Evolutionary conservation across 2,329 filamentous ascomycete species (phyloP).

Genomic region (Furcasterigmium sp.): DNA sequence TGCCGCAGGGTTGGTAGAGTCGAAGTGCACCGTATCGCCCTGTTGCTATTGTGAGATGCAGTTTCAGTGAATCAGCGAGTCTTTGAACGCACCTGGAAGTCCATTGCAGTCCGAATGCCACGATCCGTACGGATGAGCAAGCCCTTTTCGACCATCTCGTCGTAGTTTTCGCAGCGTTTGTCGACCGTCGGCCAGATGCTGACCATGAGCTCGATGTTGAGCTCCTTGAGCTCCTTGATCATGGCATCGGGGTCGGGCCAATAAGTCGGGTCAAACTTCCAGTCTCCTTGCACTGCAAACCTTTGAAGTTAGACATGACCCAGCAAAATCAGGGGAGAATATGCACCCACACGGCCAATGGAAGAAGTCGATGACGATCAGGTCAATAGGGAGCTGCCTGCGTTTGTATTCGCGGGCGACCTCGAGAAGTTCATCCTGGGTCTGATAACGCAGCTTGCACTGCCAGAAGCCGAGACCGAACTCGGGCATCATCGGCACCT

Average conservation of each 20-base stretch:
- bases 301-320: too few species aligned
- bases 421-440: conserved; percentile 55
- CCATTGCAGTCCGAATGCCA: conserved; percentile 52
- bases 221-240: conserved; percentile 52
- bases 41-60: too few species aligned
- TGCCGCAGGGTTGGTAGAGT: conserved; percentile 57
- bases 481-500: conserved; percentile 61
- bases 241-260: conserved; percentile 64
- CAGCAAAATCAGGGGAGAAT: too few species aligned
- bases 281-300: conserved; percentile 63
- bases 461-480: conserved; percentile 66
- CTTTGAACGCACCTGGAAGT: too few species aligned
- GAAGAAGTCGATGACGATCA: conserved; percentile 66
- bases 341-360: too few species aligned
- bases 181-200: conserved; percentile 59
- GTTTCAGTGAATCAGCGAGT: too few species aligned
- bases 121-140: conserved; percentile 56
- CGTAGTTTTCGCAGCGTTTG: conserved; percentile 23
- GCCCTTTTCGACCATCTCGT: conserved; percentile 34
- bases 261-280: conserved; percentile 59
- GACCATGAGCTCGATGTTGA: conserved; percentile 62
- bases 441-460: conserved; percentile 61
- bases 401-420: conserved; percentile 55
- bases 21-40: conserved; percentile 55
- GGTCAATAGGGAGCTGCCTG: conserved; percentile 51